Evolutionary conservation across 2,329 filamentous ascomycete species (phyloP), one percentile per base, ranked within the genome.

Genomic region (Alternaria incomplexa): DNA sequence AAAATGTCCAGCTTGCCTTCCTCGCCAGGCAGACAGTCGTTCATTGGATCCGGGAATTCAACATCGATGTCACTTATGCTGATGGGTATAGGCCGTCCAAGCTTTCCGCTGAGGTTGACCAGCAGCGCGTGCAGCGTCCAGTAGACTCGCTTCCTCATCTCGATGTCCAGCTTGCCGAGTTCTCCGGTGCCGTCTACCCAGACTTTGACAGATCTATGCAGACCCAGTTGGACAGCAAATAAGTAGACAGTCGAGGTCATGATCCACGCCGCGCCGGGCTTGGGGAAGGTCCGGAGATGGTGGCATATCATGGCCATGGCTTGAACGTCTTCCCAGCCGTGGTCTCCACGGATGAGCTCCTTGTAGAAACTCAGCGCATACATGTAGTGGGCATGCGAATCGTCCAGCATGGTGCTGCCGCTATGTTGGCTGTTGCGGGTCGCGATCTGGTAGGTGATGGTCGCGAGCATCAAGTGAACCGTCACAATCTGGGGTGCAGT

Each of bases 331-430:
- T 88, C 83, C 13, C 93, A 80, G 0, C 87, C 88, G 59, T 87
- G 87, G 55, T 86, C 86, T 17, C 88, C 87, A 6, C 83, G 83
- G 13, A 88, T 80, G 5, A 96, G 81, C 51, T 92, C 83, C 65
- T 88, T 90, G 67, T 91, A 88, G 77, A 90, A 89, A 74, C 87
- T 88, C 47, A 94, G 80, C 1, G 90, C 86, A 74, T 90, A 95
- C 72, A 93, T 90, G 69, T 94, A 95, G 76, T 96, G 92, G 57
- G 87, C 87, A 78, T 93, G 92, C 4, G 91, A 92, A 54, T 90
- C 81, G 1, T 88, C 84, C 67, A 90, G 88, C 56, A 90, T 46
- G 0, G 67, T 50, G 48, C 50, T 63, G 15, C 45, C 63, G n/a
- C 65, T 81, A 15, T 85, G 77, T 64, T 84, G 83, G 48, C 56